Conservation (phyloP, 1,139 yeast genomes). For the Blastobotrys capitulatus region DNA sequence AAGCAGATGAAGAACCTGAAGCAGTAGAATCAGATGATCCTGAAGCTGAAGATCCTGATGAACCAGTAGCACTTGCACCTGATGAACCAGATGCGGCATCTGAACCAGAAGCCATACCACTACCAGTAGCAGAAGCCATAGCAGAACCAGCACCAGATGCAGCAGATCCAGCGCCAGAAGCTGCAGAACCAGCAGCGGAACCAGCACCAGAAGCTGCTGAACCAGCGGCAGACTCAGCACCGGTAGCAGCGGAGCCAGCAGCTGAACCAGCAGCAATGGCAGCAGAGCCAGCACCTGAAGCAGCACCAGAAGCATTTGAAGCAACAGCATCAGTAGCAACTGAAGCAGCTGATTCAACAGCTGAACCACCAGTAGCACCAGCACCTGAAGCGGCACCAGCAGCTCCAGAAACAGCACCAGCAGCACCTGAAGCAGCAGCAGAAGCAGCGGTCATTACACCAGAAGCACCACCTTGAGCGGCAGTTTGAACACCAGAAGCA, state of each 20-base stretch:
- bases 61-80: constrained; percentile 11
- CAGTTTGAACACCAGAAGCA: constrained; percentile 10
- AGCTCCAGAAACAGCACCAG: constrained; percentile 13
- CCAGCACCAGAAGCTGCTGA: constrained; percentile 13
- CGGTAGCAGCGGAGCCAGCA: constrained; percentile 14
- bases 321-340: neutral
- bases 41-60: constrained; percentile 14
- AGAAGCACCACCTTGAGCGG: constrained; percentile 11
- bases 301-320: constrained; percentile 12
- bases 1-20: constrained; percentile 10
- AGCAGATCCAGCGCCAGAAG: constrained; percentile 14
- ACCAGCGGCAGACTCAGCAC: constrained; percentile 13
- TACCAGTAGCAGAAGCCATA: constrained; percentile 13
- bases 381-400: constrained; percentile 13
- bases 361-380: constrained; percentile 6
- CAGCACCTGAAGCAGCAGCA: constrained; percentile 11
- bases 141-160: constrained; percentile 18
- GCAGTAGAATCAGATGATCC: constrained; percentile 13
- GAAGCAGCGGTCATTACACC: constrained; percentile 10
- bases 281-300: constrained; percentile 14
- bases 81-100: constrained; percentile 18
- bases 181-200: constrained; percentile 14
- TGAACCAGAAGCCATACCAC: constrained; percentile 12
- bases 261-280: constrained; percentile 10
- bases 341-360: constrained; percentile 6